Base-by-base conservation (phyloP, 768 basidiomycete genomes). In the Saitozyma podzolica region DNA sequence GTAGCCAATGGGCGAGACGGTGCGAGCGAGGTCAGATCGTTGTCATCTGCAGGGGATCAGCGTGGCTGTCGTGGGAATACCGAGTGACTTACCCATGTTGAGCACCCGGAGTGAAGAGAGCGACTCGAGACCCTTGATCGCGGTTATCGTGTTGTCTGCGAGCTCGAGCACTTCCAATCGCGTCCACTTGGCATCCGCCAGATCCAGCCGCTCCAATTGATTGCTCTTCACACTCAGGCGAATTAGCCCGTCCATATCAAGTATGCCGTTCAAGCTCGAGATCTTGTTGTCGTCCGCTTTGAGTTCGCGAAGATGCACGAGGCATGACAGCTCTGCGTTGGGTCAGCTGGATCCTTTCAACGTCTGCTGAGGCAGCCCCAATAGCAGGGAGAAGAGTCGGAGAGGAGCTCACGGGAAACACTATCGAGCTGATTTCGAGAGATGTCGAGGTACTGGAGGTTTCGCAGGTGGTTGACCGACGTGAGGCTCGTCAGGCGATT, bases 341-440 rank as follows among this genome's bases (percentile, higher is more conserved):
- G 20, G 29, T 29, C 5, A 29, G 29, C 29, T 29, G 29, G 29
- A 5, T 5, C 29, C 29, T 59, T 48, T 20, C 59, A 39, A 2
- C 41, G 47, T 11, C 43, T 48, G 17, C 52, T 58, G 49, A 60
- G 37, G 20, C 59, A 60, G 43, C 47, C 48, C 59, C 54, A 48
- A 43, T 8, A 9, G 14, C 6, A 40, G 50, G 58, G 37, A 55
- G 49, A 39, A 20, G 13, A 29, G 6, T 50, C 50, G 19, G n/a
- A 4, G 1, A 41, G 11, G 10, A 45, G 87, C 91, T 81, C 79
- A 95, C 91, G 91, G 54, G 83, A 85, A 60, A 98, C 82, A 8
- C 90, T 90, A 64, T 95, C 92, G 56, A 98, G 84, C 66, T 90
- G 85, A 79, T 98, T 98, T 73, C 86, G 79, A 78, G 91, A 92